Conservation (phyloP, 2,329 filamentous ascomycete species). For the Fusarium illudens region DNA sequence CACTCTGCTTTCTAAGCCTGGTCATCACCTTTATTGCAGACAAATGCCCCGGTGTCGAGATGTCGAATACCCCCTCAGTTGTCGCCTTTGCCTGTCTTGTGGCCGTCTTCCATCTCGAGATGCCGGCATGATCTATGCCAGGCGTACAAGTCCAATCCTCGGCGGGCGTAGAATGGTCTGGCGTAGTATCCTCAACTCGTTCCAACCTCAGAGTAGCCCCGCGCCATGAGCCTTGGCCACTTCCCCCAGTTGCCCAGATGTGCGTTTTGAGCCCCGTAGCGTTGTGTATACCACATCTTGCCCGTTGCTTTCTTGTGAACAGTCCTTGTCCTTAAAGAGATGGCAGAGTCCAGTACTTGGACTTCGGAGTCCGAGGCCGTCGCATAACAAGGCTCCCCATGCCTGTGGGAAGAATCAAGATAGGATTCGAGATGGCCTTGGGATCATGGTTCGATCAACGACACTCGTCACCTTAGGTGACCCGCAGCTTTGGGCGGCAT, state of each 20-base stretch:
- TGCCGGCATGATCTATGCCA: constrained; percentile 32
- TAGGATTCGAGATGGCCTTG: not conserved
- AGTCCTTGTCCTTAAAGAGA: constrained; percentile 19
- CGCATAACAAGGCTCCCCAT: constrained; percentile 3
- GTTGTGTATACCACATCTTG: constrained; percentile 35
- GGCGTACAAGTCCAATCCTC: constrained; percentile 20
- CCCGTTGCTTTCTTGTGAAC: constrained; percentile 24
- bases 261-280: constrained; percentile 27
- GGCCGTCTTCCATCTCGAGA: constrained; percentile 2
- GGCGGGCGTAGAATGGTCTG: constrained; percentile 28
- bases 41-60: not conserved
- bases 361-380: constrained; percentile 24
- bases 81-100: not conserved
- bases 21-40: constrained; percentile 11
- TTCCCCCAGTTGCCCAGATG: constrained; percentile 19
- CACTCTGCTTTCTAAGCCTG: not conserved
- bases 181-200: constrained; percentile 28
- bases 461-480: not conserved
- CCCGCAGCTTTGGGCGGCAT: not conserved
- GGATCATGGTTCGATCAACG: not conserved
- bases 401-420: not conserved
- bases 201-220: constrained; percentile 24
- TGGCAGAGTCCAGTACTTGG: not conserved
- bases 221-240: not conserved
- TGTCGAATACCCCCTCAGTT: not conserved